These are phyloP conservation scores for Zygnema cylindricum DNA, from an alignment of 139 green algal genomes.

Conservation along the genomic window DNA sequence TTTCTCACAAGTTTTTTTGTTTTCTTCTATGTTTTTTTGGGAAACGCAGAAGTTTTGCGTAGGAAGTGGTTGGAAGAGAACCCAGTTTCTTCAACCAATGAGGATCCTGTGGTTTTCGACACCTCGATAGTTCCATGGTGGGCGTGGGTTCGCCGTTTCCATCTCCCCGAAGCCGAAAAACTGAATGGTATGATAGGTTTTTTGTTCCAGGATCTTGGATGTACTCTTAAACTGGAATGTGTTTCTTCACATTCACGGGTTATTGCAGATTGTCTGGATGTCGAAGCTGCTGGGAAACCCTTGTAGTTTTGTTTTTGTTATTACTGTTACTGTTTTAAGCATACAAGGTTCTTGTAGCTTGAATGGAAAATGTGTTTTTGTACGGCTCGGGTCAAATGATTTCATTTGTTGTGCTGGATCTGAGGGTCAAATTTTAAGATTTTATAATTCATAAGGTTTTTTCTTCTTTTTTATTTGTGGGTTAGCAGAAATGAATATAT, in stretches of 20 bases:
- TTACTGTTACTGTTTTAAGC: neutral
- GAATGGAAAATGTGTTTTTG: too few relatives aligned
- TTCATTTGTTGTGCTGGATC: neutral
- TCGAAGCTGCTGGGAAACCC: too few relatives aligned
- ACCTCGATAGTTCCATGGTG: constrained; percentile 65
- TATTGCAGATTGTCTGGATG: too few relatives aligned
- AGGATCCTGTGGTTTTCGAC: constrained; percentile 68
- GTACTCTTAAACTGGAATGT: neutral
- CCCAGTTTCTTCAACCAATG: constrained; percentile 61
- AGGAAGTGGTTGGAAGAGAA: constrained; percentile 64
- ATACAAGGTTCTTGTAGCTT: neutral
- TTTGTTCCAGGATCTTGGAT: constrained; percentile 11
- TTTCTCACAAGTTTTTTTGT: too few relatives aligned
- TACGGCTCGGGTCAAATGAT: too few relatives aligned
- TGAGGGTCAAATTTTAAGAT: neutral
- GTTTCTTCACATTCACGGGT: constrained; percentile 1
- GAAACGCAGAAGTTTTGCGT: constrained; percentile 68
- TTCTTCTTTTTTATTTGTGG: too few relatives aligned
- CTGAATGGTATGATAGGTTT: constrained; percentile 63
- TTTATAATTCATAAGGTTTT: too few relatives aligned
- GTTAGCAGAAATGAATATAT: too few relatives aligned
- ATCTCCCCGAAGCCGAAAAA: constrained; percentile 72
- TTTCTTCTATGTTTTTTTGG: too few relatives aligned
- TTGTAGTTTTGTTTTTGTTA: too few relatives aligned
- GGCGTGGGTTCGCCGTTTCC: constrained; percentile 71